Evolutionary conservation across 1,139 yeast genomes (phyloP), one percentile per base, ranked within the genome.

Genomic region (Saccharomyces hybrid): DNA sequence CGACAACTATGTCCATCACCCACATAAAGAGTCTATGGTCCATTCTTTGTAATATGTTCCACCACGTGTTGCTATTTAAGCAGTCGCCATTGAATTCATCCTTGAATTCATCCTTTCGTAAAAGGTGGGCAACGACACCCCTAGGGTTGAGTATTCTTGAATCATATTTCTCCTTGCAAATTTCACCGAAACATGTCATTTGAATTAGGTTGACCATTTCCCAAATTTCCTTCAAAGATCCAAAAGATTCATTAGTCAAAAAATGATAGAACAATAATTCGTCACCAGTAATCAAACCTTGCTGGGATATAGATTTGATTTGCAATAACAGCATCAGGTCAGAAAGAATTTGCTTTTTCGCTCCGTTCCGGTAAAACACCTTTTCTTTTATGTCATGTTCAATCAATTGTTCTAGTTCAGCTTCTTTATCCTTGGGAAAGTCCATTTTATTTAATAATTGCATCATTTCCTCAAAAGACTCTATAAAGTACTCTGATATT

Each of bases 1-100:
- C 57, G 2, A 67, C 62, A n/a, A 67, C 63, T 28, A 63, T 56
- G 53, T 68, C 71, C 50, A 69, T 23, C 23, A 64, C 55, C 72
- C 72, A 68, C 61, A 67, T 57, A 54, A 67, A 64, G 11, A 65
- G 50, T n/a, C 56, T 56, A 34, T 61, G 64, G 28, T 66, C 63
- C 6, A 69, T 50, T 25, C 69, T 59, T 29, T 62, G 63, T 52
- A 68, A 48, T 11, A 66, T 57, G 52, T 64, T 63, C 67, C 70
- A 66, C 60, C 66, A 64, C 4, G 68, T 67, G 5, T 58, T 56
- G 16, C 60, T 59, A 54, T 67, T 67, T 46, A 66, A 54, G 42
- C 60, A 55, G 4, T 56, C 48, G 4, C 58, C 41, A 41, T 64
- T 62, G 44, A 64, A 58, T 61, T 65, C 67, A 48, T 59, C 46